Percentiles rank a stretch among this genome's conserved stretches.
Evolutionary conservation across 768 basidiomycete genomes (phyloP).

Genomic region (Suillus weaverae): DNA sequence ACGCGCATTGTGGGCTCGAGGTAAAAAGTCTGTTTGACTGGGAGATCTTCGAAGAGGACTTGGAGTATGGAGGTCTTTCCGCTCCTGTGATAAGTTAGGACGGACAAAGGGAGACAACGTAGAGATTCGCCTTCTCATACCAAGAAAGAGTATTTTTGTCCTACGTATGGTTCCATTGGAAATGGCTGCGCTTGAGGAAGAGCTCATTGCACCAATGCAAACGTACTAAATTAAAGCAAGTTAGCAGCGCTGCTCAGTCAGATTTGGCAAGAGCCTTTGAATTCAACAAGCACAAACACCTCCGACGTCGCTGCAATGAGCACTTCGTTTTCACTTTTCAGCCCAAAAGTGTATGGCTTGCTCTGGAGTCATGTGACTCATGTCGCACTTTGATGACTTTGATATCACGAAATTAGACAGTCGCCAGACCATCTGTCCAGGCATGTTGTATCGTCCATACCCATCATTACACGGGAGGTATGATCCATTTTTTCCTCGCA

Average conservation of each 20-base stretch:
- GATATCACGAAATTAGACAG: no score
- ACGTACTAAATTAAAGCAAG: background rate
- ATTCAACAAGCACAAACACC: background rate
- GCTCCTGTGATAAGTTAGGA: slow-evolving; percentile 49
- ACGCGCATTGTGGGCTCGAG: slow-evolving; percentile 84
- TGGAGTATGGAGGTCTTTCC: slow-evolving; percentile 92
- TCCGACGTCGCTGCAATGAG: no score
- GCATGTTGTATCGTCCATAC: no score
- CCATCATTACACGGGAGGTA: no score
- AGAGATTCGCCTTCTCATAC: slow-evolving; percentile 59
- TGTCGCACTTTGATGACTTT: no score
- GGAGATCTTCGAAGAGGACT: slow-evolving; percentile 85
- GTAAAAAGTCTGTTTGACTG: slow-evolving; percentile 85
- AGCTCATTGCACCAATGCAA: slow-evolving; percentile 5
- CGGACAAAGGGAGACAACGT: slow-evolving; percentile 3
- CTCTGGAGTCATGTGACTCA: no score
- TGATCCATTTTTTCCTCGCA: no score
- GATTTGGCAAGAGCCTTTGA: background rate
- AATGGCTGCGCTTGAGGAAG: slow-evolving; percentile 13
- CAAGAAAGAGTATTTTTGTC: slow-evolving; percentile 73
- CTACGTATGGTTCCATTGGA: slow-evolving; percentile 30
- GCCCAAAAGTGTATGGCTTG: no score
- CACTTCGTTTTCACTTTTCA: no score
- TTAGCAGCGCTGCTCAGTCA: background rate
- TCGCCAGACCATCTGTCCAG: no score